Evolutionary conservation across 2,329 filamentous ascomycete species (phyloP), one percentile per base, ranked within the genome.

Genomic region (Knoxdaviesia proteae): DNA sequence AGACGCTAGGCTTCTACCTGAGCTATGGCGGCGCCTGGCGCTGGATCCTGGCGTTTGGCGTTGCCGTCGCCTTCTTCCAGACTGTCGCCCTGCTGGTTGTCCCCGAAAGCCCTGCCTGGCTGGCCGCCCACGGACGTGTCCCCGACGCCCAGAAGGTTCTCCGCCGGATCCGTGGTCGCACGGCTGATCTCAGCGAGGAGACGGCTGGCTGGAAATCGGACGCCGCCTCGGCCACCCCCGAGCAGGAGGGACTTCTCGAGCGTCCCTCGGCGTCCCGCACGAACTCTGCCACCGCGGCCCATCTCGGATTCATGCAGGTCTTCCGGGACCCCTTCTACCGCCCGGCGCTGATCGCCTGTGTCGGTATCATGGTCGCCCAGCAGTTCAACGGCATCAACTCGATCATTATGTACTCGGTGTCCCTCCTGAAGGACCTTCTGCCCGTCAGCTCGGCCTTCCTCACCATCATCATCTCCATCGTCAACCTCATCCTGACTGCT

Each of bases 401-500:
- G 45, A 88, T 96, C 54, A 81, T 96, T 60, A 94, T 98, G 87
- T 98, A 98, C 60, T 93, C 87, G 2, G 90, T 96, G 5, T 86
- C 83, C 1, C 74, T 98, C 1, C 71, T 98, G 9, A 75, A 80
- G 33, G 76, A 77, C 48, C 70, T 96, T 2, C 71, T 98, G 0
- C 80, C 84, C 4, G 74, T 84, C 39, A 84, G 77, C 47, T 88
- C 87, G 0, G 80, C 80, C 0, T 62, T 92, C 1, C 69, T 98
- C 42, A 93, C 88, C 43, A 88, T 96, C 46, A 62, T 82, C 43
- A 86, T 96, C 46, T 94, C 86, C 0, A 69, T 76, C 8, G 72
- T 94, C 54, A 96, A 96, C 59, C 74, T 98, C 34, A 52, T 84
- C 51, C 83, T 83, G 41, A 96, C 90, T 0, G 64, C 83, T 11